Conservation (phyloP, 1,284 basidiomycete genomes). For the Sporisorium graminicola region DNA sequence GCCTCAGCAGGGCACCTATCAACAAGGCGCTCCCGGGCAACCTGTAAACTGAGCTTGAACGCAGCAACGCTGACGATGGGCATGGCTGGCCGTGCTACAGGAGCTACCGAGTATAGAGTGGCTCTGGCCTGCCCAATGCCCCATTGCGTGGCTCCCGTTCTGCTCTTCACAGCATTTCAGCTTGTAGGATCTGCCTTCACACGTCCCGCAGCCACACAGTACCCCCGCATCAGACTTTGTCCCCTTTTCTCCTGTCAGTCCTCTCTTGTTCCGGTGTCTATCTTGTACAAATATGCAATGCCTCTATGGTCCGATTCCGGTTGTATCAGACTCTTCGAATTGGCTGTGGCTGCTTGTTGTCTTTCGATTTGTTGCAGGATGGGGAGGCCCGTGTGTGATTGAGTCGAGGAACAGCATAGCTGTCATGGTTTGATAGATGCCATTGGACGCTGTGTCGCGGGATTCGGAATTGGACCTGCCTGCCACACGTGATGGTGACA, state of each 20-base stretch:
- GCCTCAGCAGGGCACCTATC: slow-evolving; percentile 40
- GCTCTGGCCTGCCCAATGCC: neutral
- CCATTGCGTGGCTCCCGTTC: neutral
- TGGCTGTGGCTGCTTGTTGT: neutral
- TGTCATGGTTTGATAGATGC: neutral
- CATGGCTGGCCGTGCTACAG: neutral
- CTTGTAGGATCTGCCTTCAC: no score
- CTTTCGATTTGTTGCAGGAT: neutral
- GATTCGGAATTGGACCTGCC: slow-evolving; percentile 22
- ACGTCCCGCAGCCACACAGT: neutral
- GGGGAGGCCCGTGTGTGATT: neutral
- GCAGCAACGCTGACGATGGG: neutral
- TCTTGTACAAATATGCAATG: slow-evolving; percentile 45
- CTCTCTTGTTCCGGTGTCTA: slow-evolving; percentile 5
- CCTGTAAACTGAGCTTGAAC: slow-evolving; percentile 16
- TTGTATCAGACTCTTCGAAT: neutral
- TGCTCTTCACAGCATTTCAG: neutral
- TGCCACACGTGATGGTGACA: slow-evolving; percentile 24
- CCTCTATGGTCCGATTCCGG: slow-evolving; percentile 2
- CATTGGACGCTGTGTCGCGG: neutral
- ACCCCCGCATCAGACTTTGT: neutral
- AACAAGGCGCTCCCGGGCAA: slow-evolving; percentile 42
- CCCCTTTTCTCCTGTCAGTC: neutral
- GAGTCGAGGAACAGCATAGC: no score
- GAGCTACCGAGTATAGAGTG: neutral